A percentile compares a stretch with the other conserved stretches of the same genome.
Evolutionary conservation across 306 rosid genomes (phyloP).

Genomic region (Quillaja saponaria): DNA sequence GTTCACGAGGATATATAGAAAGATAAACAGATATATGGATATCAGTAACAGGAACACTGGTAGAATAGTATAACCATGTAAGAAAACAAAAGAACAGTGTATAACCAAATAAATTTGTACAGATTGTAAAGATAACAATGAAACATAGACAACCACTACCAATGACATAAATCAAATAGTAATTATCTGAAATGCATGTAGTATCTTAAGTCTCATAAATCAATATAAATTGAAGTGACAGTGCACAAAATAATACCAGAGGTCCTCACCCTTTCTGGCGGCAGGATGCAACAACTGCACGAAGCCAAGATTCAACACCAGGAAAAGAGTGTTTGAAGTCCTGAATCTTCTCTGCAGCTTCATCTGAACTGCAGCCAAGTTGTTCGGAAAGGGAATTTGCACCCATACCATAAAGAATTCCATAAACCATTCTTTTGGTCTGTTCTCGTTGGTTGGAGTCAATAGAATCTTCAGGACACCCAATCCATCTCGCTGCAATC

Average conservation of each 20-base stretch:
- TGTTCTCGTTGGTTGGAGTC: slow-evolving; percentile 71
- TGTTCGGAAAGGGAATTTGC: slow-evolving; percentile 83
- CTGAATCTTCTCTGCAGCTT: slow-evolving; percentile 78
- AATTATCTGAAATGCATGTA: too few species aligned
- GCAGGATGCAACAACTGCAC: slow-evolving; percentile 70
- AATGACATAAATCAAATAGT: too few species aligned
- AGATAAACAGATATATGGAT: slow-evolving; percentile 15
- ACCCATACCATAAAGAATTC: slow-evolving; percentile 99
- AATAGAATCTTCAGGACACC: slow-evolving; percentile 68
- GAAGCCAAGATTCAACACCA: slow-evolving; percentile 94
- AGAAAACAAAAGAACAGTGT: too few species aligned
- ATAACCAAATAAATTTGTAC: too few species aligned
- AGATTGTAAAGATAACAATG: too few species aligned
- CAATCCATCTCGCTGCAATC: slow-evolving; percentile 94
- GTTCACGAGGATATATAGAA: slow-evolving; percentile 13
- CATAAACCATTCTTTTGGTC: slow-evolving; percentile 89
- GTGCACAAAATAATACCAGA: too few species aligned
- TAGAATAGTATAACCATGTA: too few species aligned
- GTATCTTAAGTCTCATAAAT: too few species aligned
- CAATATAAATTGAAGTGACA: too few species aligned
- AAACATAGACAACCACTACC: too few species aligned
- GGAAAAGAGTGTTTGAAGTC: slow-evolving; percentile 84
- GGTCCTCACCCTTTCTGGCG: slow-evolving; percentile 75
- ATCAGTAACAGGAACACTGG: slow-evolving; percentile 1
- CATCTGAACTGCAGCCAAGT: slow-evolving; percentile 69